Evolutionary conservation across 352 stramenopile genomes (phyloP), one percentile per base, ranked within the genome.

Genomic region (Pythium volutum): DNA sequence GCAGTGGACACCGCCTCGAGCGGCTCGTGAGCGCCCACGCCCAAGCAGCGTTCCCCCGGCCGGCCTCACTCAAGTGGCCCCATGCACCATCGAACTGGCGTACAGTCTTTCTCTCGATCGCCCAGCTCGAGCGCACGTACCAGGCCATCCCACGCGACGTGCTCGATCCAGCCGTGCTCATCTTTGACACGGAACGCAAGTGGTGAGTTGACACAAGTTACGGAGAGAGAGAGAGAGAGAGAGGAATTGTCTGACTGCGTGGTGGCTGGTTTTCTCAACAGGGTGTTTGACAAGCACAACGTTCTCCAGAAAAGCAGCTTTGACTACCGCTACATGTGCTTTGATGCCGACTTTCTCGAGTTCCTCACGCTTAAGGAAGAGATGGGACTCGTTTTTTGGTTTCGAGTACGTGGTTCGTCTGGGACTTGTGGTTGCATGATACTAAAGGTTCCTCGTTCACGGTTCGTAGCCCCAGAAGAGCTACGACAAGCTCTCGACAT

Each of bases 311-410:
- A 87, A 45, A 62, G 71, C 23, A 64, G 70, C 25, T 89, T 91
- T 51, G 81, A 91, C 69, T 88, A 87, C 56, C 71, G 67, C 5
- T 91, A 88, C 66, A 88, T 91, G 79, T 75, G 71, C 64, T 89
- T 89, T 38, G 79, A 88, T 34, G 70, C 79, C 52, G 79, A 88
- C 36, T 91, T 91, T 54, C 66, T 89, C 12, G 77, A 91, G 67
- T 79, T 91, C 59, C 58, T 91, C 45, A 87, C 76, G 12, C 67
- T 89, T 2, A 89, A 89, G 50, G 81, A 91, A 61, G 81, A 91
- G 52, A 73, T 76, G 47, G 76, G 76, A 0, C 71, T 87, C 66
- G 67, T 91, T 12, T 88, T 87, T 51, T 91, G 81, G 81, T 91
- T 91, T 48, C 76, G 77, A 33, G 81, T 91, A 64, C 10, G 75